Evolutionary conservation across 2,329 filamentous ascomycete species (phyloP).

Genomic region (Apiospora rasikravindrae): DNA sequence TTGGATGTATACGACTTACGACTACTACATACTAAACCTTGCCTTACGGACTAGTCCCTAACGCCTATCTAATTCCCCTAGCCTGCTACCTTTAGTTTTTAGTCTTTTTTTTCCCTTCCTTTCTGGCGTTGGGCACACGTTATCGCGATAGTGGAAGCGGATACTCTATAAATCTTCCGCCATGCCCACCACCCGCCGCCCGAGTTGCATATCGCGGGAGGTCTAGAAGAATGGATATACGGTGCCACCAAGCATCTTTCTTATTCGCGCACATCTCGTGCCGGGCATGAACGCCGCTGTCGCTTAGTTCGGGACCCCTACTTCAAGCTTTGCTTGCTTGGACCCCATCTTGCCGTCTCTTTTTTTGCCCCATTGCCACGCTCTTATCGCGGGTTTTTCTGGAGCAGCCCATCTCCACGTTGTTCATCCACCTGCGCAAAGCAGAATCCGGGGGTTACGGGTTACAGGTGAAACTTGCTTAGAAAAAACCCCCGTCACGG

Average conservation of each 20-base stretch:
- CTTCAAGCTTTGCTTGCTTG: background rate
- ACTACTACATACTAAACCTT: background rate
- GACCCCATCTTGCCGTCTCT: background rate
- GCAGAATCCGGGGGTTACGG: constrained; percentile 9
- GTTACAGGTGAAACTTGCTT: background rate
- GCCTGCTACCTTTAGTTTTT: too few relatives aligned
- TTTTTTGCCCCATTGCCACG: background rate
- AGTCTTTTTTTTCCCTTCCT: background rate
- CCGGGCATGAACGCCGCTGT: constrained; percentile 5
- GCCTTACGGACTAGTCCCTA: background rate
- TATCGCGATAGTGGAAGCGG: constrained; percentile 2
- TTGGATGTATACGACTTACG: background rate
- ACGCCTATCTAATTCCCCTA: constrained; percentile 5
- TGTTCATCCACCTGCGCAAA: background rate
- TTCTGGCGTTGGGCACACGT: background rate
- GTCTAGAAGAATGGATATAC: background rate
- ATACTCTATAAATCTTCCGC: background rate
- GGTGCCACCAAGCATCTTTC: background rate
- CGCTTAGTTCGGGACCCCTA: background rate
- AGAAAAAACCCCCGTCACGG: background rate
- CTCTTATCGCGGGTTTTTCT: background rate
- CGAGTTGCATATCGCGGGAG: background rate
- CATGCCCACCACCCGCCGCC: background rate
- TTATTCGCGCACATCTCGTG: background rate
- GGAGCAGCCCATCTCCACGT: constrained; percentile 17